Conservation (phyloP, 306 rosid species). For the Notholithocarpus densiflorus region DNA sequence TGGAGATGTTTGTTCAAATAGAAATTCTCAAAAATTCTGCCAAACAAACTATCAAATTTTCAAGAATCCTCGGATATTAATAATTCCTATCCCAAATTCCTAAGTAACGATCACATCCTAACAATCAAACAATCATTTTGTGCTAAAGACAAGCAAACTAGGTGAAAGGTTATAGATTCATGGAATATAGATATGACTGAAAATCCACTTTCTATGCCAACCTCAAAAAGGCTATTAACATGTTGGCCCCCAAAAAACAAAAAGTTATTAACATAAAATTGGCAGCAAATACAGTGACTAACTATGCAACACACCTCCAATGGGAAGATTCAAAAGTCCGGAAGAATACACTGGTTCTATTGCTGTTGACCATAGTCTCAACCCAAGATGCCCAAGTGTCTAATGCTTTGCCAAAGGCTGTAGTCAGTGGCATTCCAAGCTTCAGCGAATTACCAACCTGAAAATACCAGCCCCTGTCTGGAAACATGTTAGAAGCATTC, state of each 20-base stretch:
- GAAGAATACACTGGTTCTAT: slow-evolving; percentile 70
- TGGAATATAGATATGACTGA: background rate
- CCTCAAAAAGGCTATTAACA: background rate
- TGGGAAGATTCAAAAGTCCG: slow-evolving; percentile 90
- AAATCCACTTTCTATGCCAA: background rate
- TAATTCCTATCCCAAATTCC: too few species aligned
- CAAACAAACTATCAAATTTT: too few species aligned
- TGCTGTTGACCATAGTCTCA: slow-evolving; percentile 49
- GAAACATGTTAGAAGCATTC: slow-evolving; percentile 37
- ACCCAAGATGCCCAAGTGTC: slow-evolving; percentile 91
- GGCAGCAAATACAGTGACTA: background rate
- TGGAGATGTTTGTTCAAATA: too few species aligned
- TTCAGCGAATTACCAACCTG: slow-evolving; percentile 75
- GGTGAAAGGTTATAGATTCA: background rate
- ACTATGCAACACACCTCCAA: slow-evolving; percentile 50
- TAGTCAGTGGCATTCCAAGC: slow-evolving; percentile 81
- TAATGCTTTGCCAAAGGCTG: slow-evolving; percentile 67
- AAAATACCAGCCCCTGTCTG: slow-evolving; percentile 95
- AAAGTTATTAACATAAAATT: background rate
- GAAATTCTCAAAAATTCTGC: too few species aligned
- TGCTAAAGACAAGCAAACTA: background rate
- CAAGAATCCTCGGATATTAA: too few species aligned
- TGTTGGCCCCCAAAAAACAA: background rate
- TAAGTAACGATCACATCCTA: background rate
- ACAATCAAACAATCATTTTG: background rate